Base-by-base conservation (phyloP, 73 alveolate genomes). In the Durusdinium trenchii region DNA sequence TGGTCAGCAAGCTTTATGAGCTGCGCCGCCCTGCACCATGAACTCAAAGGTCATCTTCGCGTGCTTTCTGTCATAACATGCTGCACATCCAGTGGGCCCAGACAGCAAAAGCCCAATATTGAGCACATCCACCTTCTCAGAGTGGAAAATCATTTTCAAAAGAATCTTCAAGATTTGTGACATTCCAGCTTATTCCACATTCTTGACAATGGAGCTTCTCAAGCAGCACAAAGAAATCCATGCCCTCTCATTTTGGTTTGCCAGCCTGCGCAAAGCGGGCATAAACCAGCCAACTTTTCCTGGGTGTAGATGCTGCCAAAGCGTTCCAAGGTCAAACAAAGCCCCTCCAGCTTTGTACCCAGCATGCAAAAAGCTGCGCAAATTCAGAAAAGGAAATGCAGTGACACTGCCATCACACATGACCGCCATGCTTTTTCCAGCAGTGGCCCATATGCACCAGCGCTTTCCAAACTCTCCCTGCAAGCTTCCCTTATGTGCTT, bases 371-470 rank as follows among this genome's bases (percentile, higher is more conserved):
- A 73, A 73, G 84, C 51, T 36, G 35, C 47, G 40, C 23, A 73
- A 73, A 32, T 73, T 73, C 51, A 73, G 28, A 32, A n/a, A 73
- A 9, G 20, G 47, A 32, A 73, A 28, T 36, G n/a, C 12, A 7
- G 40, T 28, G 30, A 9, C 20, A 16, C 28, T 10, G 20, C 84
- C 84, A n/a, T 73, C 51, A 32, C 51, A 32, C 36, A 38, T 10
- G 42, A 26, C 14, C n/a, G 28, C 6, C 40, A 47, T 10, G n/a
- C 48, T 14, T 73, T 47, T 32, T 36, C 50, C 50, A 73, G 47
- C 84, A 73, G 42, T 28, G 84, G 84, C 48, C 84, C 84, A 73
- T 73, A 38, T 6, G 51, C 84, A 36, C 40, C 50, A n/a, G 84
- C 84, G 12, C 40, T 35, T 14, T 9, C 84, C 16, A 73, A 14